A percentile compares a stretch with the other conserved stretches of the same genome.
These are phyloP conservation scores for Triticum monococcum DNA, from an alignment of 176 grass and related monocot genomes.

Conservation along the genomic window DNA sequence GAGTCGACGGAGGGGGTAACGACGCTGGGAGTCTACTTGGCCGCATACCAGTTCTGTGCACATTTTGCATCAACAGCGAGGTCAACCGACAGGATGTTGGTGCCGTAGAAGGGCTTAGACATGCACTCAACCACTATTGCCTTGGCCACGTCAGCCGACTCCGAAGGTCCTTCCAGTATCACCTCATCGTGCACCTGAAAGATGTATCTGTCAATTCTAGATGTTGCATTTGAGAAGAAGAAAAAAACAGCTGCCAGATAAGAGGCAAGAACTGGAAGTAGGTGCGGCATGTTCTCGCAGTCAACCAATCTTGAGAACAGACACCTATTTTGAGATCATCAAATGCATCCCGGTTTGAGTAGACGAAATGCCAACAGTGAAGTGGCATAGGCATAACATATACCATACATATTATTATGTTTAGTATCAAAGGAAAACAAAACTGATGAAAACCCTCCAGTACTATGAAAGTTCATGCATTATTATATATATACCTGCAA, in stretches of 20 bases:
- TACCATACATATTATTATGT: neutral
- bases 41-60: slow-evolving; percentile 89
- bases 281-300: neutral
- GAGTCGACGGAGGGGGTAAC: neutral
- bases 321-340: neutral
- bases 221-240: neutral
- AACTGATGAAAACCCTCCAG: neutral
- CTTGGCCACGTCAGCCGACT: slow-evolving; percentile 89
- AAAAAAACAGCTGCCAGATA: neutral
- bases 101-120: slow-evolving; percentile 84
- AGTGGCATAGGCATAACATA: neutral
- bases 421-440: neutral
- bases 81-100: slow-evolving; percentile 76
- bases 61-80: slow-evolving; percentile 95
- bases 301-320: neutral
- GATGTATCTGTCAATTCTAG: slow-evolving; percentile 10
- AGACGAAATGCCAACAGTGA: neutral
- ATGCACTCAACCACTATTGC: slow-evolving; percentile 90
- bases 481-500: slow-evolving; percentile 67
- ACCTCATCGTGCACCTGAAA: slow-evolving; percentile 98
- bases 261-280: neutral
- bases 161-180: slow-evolving; percentile 89
- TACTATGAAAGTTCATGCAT: neutral
- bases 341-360: neutral
- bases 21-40: slow-evolving; percentile 47